phyloP scores from a whole-genome alignment of 148 eudicot species.

The Rhododendron griersonianum region DNA sequence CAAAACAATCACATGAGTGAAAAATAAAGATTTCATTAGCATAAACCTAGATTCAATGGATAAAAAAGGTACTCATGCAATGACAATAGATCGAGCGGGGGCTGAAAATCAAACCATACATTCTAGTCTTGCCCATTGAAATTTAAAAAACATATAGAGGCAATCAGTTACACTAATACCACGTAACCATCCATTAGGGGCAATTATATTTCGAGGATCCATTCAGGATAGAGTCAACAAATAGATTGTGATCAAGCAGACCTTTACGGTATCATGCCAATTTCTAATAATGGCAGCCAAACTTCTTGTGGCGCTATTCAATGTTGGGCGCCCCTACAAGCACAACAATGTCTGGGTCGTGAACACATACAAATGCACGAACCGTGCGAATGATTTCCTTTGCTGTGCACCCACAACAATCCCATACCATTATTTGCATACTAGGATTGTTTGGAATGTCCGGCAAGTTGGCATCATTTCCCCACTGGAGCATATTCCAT shows the following conservation, averaged over 20 bases:
- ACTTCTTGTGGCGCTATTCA: too few species aligned
- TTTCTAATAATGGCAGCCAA: background rate
- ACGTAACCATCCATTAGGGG: background rate
- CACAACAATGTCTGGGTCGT: too few species aligned
- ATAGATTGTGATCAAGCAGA: background rate
- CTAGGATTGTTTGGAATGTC: too few species aligned
- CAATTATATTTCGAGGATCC: background rate
- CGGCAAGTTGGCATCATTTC: too few species aligned
- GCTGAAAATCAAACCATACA: background rate
- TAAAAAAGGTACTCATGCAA: background rate
- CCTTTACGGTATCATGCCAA: background rate
- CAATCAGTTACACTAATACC: background rate
- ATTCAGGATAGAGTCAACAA: background rate
- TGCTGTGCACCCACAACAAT: too few species aligned
- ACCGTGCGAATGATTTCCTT: too few species aligned
- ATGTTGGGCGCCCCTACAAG: too few species aligned
- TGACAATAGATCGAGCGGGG: background rate
- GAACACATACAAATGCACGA: too few species aligned
- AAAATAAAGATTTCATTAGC: background rate
- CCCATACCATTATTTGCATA: too few species aligned
- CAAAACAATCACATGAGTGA: background rate
- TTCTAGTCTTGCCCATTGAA: background rate
- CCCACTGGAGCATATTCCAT: too few species aligned
- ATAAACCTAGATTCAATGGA: background rate
- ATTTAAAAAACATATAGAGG: background rate